These are phyloP conservation scores for Mycena latifolia DNA, from an alignment of 768 basidiomycete genomes.

Conservation along the genomic window DNA sequence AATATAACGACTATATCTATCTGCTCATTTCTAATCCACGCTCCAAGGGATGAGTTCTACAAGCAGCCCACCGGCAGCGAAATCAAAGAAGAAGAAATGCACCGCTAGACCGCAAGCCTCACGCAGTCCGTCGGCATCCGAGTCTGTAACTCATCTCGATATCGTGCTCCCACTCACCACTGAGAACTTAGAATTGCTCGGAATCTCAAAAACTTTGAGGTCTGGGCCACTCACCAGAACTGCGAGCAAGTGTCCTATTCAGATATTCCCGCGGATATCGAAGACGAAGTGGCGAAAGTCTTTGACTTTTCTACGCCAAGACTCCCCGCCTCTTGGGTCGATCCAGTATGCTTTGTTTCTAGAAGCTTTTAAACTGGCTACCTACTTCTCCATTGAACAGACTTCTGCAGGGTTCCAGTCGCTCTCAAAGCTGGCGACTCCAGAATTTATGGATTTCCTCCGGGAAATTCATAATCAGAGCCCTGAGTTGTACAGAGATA, in stretches of 20 bases:
- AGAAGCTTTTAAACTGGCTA: too few relatives aligned
- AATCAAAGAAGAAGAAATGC: constrained; percentile 29
- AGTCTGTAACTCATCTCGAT: constrained; percentile 46
- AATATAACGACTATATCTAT: not conserved
- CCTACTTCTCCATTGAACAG: constrained; percentile 29
- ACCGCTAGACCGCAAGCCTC: constrained; percentile 33
- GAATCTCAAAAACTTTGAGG: constrained; percentile 62
- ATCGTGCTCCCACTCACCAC: not conserved
- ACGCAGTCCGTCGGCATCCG: constrained; percentile 60
- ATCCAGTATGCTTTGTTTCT: constrained; percentile 45
- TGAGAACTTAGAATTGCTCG: constrained; percentile 57
- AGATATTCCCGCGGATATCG: constrained; percentile 50
- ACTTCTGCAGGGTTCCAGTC: constrained; percentile 41
- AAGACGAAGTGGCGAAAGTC: constrained; percentile 51
- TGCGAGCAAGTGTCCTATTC: constrained; percentile 66
- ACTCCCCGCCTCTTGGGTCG: constrained; percentile 58
- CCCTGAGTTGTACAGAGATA: constrained; percentile 55
- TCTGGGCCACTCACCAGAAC: constrained; percentile 61
- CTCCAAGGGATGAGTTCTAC: constrained; percentile 35
- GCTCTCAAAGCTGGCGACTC: constrained; percentile 39
- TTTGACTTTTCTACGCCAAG: constrained; percentile 27
- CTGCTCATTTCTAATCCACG: too few relatives aligned
- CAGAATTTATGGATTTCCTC: constrained; percentile 49
- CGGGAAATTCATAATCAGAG: constrained; percentile 40
- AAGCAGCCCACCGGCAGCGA: constrained; percentile 29